Evolutionary conservation across 179 eudicot genomes (phyloP), one percentile per base, ranked within the genome.

Genomic region (Beta lomatogona): DNA sequence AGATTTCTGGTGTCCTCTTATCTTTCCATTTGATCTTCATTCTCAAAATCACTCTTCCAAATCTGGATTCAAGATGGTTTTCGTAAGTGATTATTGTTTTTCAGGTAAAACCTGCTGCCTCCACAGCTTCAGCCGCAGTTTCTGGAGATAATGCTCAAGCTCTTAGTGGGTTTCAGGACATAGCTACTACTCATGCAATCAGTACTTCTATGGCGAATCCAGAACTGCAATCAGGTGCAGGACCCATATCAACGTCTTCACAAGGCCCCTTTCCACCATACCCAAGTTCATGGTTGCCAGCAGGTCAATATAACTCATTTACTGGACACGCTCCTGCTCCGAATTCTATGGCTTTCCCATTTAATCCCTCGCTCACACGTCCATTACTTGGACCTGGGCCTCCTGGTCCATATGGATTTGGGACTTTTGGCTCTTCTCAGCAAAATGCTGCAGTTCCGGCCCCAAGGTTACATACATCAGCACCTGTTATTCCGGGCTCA

Each of bases 21-120:
- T 57, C 28, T 83, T 28, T 46, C 21, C 18, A 18, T 68, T 78
- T 41, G 19, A 66, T 54, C 63, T 28, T 28, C 50, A 41, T 74
- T n/a, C 18, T 21, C 16, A 45, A 57, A 58, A 73, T 73, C 58
- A 69, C n/a, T 45, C 55, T 58, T 77, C 5, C 50, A 79, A 41
- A 68, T 11, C 75, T 36, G 36, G 9, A 13, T 57, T 31, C 46
- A 5, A 54, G 60, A 77, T 65, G 44, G n/a, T 7, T 48, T 78
- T 9, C 50, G 71, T 58, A 76, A 69, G 71, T 70, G 46, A 50
- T 60, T 64, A 48, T 80, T 77, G 31, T 21, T 85, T 77, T 55
- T 54, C 71, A 95, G 99, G 95, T 89, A 75, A 95, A 93, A 86
- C 83, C 89, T 76, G 84, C 91, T 71, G 87, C 85, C 82, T 80